Conservation (phyloP, 2,329 filamentous ascomycete species). For the Sporothrix brunneoviolacea region DNA sequence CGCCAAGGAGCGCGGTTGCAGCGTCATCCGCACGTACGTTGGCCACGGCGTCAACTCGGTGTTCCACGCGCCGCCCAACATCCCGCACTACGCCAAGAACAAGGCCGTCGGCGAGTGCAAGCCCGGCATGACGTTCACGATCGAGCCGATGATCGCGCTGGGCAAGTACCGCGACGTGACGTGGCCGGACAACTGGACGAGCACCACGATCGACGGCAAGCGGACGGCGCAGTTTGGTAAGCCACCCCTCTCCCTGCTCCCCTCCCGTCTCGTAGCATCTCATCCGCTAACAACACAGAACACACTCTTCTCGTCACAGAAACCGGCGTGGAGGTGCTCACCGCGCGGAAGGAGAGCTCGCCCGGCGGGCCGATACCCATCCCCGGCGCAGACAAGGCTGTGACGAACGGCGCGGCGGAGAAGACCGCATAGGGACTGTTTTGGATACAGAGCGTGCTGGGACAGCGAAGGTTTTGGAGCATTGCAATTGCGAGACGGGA, state of each 20-base stretch:
- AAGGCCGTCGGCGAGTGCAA: conserved; percentile 93
- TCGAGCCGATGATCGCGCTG: conserved; percentile 95
- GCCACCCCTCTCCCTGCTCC: conserved; percentile 26
- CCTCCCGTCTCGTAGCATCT: background rate
- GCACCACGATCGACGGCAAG: conserved; percentile 83
- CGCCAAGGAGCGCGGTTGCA: conserved; percentile 77
- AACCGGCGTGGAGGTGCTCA: conserved; percentile 75
- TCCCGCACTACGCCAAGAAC: conserved; percentile 97
- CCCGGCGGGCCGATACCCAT: conserved; percentile 68
- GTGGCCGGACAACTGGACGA: conserved; percentile 99
- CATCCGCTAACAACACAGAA: conserved; percentile 39
- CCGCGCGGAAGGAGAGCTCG: conserved; percentile 63
- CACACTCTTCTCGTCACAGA: conserved; percentile 81
- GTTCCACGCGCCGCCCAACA: conserved; percentile 89
- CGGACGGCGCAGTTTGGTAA: conserved; percentile 86
- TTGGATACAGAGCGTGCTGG: too few relatives aligned
- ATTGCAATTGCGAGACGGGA: too few relatives aligned
- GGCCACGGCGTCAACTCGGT: conserved; percentile 91
- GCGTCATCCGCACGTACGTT: conserved; percentile 91
- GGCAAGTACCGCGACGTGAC: conserved; percentile 89
- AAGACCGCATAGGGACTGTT: background rate
- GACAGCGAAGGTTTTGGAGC: too few relatives aligned
- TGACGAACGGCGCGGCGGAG: conserved; percentile 1
- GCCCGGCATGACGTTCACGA: conserved; percentile 97
- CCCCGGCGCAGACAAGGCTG: conserved; percentile 25